These are phyloP conservation scores for Monosporascus sp. DNA, from an alignment of 2,329 filamentous ascomycete genomes.

Conservation along the genomic window DNA sequence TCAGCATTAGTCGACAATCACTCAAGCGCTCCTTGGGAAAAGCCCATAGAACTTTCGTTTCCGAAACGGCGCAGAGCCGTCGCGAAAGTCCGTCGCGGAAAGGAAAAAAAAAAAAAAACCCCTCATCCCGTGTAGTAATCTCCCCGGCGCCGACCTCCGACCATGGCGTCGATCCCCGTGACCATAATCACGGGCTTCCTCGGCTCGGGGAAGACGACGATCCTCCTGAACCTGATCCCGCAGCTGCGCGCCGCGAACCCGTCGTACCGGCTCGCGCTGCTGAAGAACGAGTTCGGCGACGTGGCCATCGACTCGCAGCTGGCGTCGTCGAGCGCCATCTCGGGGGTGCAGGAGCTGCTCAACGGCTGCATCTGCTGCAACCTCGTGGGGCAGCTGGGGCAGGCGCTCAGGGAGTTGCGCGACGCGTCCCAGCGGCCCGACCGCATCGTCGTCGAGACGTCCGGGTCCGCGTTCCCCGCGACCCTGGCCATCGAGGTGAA, in stretches of 20 bases:
- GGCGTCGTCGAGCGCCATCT: constrained; percentile 74
- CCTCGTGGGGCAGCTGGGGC: constrained; percentile 82
- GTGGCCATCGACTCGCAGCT: constrained; percentile 90
- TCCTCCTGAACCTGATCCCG: constrained; percentile 88
- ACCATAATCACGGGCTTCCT: constrained; percentile 96
- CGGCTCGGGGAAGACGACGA: constrained; percentile 91
- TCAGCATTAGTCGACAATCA: too few species aligned
- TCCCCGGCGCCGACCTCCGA: constrained; percentile 5
- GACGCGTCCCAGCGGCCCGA: constrained; percentile 53
- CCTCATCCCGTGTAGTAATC: neutral
- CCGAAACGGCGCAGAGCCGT: neutral
- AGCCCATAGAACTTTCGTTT: too few species aligned
- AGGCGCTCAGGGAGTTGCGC: constrained; percentile 71
- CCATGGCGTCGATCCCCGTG: constrained; percentile 71
- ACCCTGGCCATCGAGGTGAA: constrained; percentile 90
- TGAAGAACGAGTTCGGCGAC: constrained; percentile 98
- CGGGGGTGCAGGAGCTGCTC: constrained; percentile 85
- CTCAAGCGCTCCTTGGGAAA: too few species aligned
- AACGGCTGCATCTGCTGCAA: constrained; percentile 99
- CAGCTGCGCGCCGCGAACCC: constrained; percentile 73
- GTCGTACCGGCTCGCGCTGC: constrained; percentile 78
- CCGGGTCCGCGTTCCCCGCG: constrained; percentile 79
- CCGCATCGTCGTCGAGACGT: constrained; percentile 90
- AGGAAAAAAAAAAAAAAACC: neutral
- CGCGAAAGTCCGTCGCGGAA: neutral